These are phyloP conservation scores for Pichia deserticola DNA, from an alignment of 805 yeast genomes.

Conservation along the genomic window DNA sequence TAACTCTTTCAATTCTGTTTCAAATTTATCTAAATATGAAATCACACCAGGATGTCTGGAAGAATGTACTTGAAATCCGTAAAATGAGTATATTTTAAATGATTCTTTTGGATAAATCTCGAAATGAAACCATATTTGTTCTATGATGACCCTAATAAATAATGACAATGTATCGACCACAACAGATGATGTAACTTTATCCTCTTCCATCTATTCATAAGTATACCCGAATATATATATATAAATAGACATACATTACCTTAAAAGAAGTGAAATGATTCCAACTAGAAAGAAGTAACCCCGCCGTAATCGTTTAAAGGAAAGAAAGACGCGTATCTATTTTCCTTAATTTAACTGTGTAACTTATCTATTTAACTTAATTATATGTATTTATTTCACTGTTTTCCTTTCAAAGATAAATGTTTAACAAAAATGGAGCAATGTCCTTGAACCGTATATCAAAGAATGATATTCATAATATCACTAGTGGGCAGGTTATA, in stretches of 20 bases:
- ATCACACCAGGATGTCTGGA: constrained; percentile 41
- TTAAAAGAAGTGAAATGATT: background rate
- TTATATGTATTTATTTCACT: too few species aligned
- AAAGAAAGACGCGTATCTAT: too few species aligned
- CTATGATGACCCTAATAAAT: constrained; percentile 17
- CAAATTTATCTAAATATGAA: constrained; percentile 29
- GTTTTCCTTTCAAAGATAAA: too few species aligned
- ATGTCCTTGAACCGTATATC: constrained; percentile 34
- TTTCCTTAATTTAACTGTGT: too few species aligned
- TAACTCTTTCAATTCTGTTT: constrained; percentile 14
- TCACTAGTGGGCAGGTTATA: constrained; percentile 93
- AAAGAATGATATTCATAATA: constrained; percentile 52
- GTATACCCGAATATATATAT: too few species aligned
- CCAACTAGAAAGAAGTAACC: background rate
- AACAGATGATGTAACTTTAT: background rate
- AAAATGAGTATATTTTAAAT: constrained; percentile 37
- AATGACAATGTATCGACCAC: background rate
- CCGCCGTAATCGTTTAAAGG: too few species aligned
- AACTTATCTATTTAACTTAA: too few species aligned
- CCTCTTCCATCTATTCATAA: background rate
- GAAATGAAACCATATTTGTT: constrained; percentile 47
- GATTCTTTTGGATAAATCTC: constrained; percentile 46
- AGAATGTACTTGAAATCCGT: constrained; percentile 35
- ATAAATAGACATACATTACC: too few species aligned
- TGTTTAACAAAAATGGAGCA: too few species aligned